These are phyloP conservation scores for Astrothelium subdiscretum DNA, from an alignment of 495 filamentous ascomycete species.

Conservation along the genomic window DNA sequence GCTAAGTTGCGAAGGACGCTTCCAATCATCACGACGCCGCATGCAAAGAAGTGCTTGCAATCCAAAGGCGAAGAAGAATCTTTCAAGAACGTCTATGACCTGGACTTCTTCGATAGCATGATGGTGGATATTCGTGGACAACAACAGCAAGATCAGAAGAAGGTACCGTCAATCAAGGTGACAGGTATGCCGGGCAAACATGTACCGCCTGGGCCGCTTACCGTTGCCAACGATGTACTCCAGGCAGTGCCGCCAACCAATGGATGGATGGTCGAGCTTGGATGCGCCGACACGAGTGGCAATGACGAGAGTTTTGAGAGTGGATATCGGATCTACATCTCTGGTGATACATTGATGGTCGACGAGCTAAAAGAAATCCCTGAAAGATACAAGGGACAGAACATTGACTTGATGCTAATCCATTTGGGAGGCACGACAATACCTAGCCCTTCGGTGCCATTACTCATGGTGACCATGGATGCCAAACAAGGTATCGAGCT, in stretches of 20 bases:
- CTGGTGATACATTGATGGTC: slow-evolving; percentile 50
- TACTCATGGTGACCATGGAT: slow-evolving; percentile 67
- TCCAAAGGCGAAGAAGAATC: slow-evolving; percentile 30
- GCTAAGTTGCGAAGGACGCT: slow-evolving; percentile 42
- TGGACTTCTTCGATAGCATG: slow-evolving; percentile 45
- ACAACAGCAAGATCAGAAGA: slow-evolving; percentile 13
- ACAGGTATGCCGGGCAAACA: slow-evolving; percentile 64
- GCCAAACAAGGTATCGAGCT: slow-evolving; percentile 50
- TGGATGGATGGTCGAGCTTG: slow-evolving; percentile 61
- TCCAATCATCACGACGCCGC: slow-evolving; percentile 54
- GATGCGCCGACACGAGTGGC: slow-evolving; percentile 23
- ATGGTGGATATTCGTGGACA: slow-evolving; percentile 33
- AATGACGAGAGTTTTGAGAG: slow-evolving; percentile 17
- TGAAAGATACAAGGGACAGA: slow-evolving; percentile 33
- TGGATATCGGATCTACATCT: slow-evolving; percentile 58
- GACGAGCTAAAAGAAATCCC: slow-evolving; percentile 43
- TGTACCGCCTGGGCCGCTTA: slow-evolving; percentile 42
- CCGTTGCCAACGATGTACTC: slow-evolving; percentile 44
- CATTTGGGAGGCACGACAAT: slow-evolving; percentile 58
- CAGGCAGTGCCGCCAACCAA: slow-evolving; percentile 58
- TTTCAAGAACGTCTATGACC: slow-evolving; percentile 42
- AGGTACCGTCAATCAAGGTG: slow-evolving; percentile 38
- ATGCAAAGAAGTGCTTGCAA: slow-evolving; percentile 44
- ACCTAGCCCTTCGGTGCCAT: slow-evolving; percentile 41
- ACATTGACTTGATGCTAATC: slow-evolving; percentile 58